Evolutionary conservation across 139 green algal species (phyloP), one percentile per base, ranked within the genome.

Genomic region (Dunaliella primolecta): DNA sequence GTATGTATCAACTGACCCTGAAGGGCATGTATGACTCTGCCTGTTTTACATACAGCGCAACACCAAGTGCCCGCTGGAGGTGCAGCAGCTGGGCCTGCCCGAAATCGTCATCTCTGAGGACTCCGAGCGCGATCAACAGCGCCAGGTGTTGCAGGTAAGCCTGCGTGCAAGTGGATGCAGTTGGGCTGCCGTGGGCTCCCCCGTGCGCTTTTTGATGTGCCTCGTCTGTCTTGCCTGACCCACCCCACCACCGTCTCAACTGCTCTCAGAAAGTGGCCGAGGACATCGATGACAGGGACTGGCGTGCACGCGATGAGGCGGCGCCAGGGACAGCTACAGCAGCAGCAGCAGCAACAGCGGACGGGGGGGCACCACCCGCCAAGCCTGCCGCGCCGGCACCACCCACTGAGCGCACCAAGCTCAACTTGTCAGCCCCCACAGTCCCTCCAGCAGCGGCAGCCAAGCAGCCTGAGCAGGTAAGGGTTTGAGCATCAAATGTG

Each of bases 31-130:
- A n/a, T n/a, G n/a, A n/a, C n/a, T n/a, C n/a, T n/a, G n/a, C n/a
- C n/a, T n/a, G n/a, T n/a, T n/a, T n/a, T n/a, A n/a, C n/a, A n/a
- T 84, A 88, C 91, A 96, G 93, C 85, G 81, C 46, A 92, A 94
- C 85, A 92, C 85, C 34, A 89, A 88, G 70, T 86, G 87, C 76
- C 93, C 94, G 0, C 74, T 89, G 25, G 91, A 94, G 81, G 86
- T 96, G 78, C 87, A 93, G 87, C 89, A 92, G 81, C 81, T 85
- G 38, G 88, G 90, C 76, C 84, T 92, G 83, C 27, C 75, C 2
- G 93, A 96, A 64, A 95, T 95, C 71, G 83, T 96, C 36, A 88
- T 94, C 32, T 89, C 89, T 21, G 88, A 90, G 32, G 89, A 96
- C 74, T 86, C 86, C 23, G 90, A 93, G 82, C 92, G 92, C 29